Evolutionary conservation across 768 basidiomycete genomes (phyloP).

Genomic region (Rhizopogon vesiculosus): DNA sequence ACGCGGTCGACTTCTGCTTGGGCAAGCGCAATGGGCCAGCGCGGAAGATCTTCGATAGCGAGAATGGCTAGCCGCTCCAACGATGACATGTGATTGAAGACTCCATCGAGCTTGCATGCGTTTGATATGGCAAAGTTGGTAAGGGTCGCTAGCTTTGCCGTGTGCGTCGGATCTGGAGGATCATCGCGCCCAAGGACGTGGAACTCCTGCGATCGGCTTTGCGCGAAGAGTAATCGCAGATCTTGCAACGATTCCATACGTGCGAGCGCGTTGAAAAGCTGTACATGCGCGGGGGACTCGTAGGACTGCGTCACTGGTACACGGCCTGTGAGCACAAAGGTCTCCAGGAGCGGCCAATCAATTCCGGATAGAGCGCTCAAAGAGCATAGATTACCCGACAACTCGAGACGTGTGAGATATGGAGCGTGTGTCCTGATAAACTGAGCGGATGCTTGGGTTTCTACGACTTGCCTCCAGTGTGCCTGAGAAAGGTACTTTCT

Average conservation of each 20-base stretch:
- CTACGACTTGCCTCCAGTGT: slow-evolving; percentile 22
- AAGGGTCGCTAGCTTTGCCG: slow-evolving; percentile 26
- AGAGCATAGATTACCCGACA: slow-evolving; percentile 25
- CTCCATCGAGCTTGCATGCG: slow-evolving; percentile 24
- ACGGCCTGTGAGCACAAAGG: slow-evolving; percentile 27
- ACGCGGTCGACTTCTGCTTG: slow-evolving; percentile 27
- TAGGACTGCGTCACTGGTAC: slow-evolving; percentile 13
- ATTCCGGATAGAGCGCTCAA: slow-evolving; percentile 23
- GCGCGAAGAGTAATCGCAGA: slow-evolving; percentile 28
- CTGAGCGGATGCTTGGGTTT: slow-evolving; percentile 23
- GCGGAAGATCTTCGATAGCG: slow-evolving; percentile 30
- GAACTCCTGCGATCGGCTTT: slow-evolving; percentile 20
- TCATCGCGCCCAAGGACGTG: slow-evolving; percentile 19
- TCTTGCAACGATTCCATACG: slow-evolving; percentile 27
- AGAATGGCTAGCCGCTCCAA: slow-evolving; percentile 26
- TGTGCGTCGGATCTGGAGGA: slow-evolving; percentile 14
- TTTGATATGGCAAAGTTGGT: slow-evolving; percentile 32
- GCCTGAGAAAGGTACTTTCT: slow-evolving; percentile 30
- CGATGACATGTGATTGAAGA: slow-evolving; percentile 25
- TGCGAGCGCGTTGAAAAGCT: slow-evolving; percentile 25
- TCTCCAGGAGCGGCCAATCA: slow-evolving; percentile 25
- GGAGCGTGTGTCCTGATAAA: slow-evolving; percentile 27
- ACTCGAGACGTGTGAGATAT: slow-evolving; percentile 24
- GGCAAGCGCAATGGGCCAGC: slow-evolving; percentile 30
- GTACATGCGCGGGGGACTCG: slow-evolving; percentile 11